Base-by-base conservation (phyloP, 805 yeast species). In the Pichia heedii region DNA sequence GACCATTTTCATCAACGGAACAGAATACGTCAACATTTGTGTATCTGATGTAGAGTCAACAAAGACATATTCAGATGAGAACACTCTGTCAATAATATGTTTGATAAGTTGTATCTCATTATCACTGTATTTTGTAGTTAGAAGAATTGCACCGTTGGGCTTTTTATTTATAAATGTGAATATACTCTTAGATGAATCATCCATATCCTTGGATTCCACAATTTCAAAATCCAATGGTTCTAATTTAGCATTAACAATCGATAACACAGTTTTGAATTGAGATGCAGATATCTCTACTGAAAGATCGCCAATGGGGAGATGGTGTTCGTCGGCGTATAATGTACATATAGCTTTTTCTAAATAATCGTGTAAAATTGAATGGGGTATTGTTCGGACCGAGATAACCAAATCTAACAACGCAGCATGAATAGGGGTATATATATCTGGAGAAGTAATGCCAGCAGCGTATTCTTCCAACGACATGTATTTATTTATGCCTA, bases 31-130 rank as follows among this genome's bases (percentile, higher is more conserved):
- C 6, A 29, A 10, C 12, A 29, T 16, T 15, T 21, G 35, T 13
- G 42, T 37, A 15, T 34, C 42, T n/a, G 20, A 19, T 12, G 30
- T 32, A 5, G 29, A 19, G 12, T 37, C 26, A 3, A 29, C 33
- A 13, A 29, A 33, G 4, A 44, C 46, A 26, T 35, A 41, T 15
- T 53, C 47, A 4, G 57, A 55, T 8, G 49, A 54, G 24, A 70
- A 59, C 43, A 66, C 65, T 32, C 53, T 47, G 22, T 69, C 73
- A 16, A 76, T 55, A 6, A 76, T 54, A 20, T 60, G 65, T 43
- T 74, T 77, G 22, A 77, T 65, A n/a, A 70, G 50, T 36, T 61
- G 65, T 46, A 76, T 70, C 64, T 70, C 68, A 30, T 54, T 58
- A 11, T 61, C 61, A 1, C 61, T 47, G 40, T 59, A 68, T 49